A percentile compares a stretch with the other conserved stretches of the same genome.
phyloP scores from a whole-genome alignment of 2,329 filamentous ascomycete species.

The Penicillium brasilianum region DNA sequence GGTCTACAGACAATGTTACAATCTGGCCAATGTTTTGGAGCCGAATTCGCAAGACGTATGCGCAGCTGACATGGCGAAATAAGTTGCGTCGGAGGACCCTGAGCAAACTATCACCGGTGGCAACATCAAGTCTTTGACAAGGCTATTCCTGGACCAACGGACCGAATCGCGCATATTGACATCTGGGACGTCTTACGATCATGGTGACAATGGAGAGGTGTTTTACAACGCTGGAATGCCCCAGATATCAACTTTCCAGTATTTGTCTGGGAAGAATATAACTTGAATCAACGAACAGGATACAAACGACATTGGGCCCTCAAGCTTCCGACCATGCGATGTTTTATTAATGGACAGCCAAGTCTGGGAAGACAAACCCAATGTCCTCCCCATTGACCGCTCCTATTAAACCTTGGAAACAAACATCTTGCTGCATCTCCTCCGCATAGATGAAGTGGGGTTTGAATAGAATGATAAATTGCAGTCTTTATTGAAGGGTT shows the following conservation, averaged over 20 bases:
- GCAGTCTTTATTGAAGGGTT: too few relatives aligned
- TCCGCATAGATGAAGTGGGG: too few relatives aligned
- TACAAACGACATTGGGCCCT: neutral
- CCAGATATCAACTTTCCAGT: conserved; percentile 48
- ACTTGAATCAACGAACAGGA: conserved; percentile 49
- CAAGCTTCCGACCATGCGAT: conserved; percentile 20
- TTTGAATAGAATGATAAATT: too few relatives aligned
- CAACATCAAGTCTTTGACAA: conserved; percentile 19
- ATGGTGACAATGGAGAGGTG: conserved; percentile 44
- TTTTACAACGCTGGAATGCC: conserved; percentile 44
- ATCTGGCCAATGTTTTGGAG: conserved; percentile 40
- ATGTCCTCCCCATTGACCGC: conserved; percentile 44
- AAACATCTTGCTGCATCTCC: too few relatives aligned
- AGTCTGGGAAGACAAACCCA: conserved; percentile 40
- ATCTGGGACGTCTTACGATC: conserved; percentile 48
- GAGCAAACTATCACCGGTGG: conserved; percentile 9
- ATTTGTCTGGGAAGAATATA: conserved; percentile 47
- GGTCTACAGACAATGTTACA: conserved; percentile 40
- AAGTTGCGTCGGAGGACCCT: conserved; percentile 7
- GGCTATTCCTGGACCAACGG: conserved; percentile 47
- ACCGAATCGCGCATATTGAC: conserved; percentile 46
- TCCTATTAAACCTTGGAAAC: conserved; percentile 48
- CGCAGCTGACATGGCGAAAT: conserved; percentile 7
- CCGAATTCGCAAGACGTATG: neutral
- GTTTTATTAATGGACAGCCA: conserved; percentile 43